Evolutionary conservation across 2,329 filamentous ascomycete species (phyloP).

Genomic region (Mollisiaceae sp.): DNA sequence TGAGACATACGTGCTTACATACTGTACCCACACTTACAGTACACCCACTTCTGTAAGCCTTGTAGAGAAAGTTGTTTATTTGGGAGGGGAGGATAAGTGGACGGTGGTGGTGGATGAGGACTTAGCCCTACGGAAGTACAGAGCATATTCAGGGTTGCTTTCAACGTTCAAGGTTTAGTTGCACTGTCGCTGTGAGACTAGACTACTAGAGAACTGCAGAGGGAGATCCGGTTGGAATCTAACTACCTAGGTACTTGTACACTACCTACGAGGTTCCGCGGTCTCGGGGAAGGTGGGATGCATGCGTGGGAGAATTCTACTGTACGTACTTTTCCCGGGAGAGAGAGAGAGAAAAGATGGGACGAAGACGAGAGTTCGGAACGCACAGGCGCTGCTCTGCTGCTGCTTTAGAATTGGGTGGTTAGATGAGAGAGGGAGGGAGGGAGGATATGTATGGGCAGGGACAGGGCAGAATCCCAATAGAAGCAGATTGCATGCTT

Average conservation of each 20-base stretch:
- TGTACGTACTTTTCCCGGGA: background rate
- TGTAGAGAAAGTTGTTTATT: too few relatives aligned
- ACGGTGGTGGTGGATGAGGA: too few relatives aligned
- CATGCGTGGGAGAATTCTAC: background rate
- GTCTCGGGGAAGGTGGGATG: slow-evolving; percentile 12
- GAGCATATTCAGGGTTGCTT: too few relatives aligned
- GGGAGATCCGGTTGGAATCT: background rate
- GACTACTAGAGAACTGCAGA: too few relatives aligned
- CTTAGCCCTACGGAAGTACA: too few relatives aligned
- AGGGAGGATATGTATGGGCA: background rate
- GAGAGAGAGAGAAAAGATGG: background rate
- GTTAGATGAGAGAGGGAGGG: background rate
- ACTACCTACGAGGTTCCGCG: slow-evolving; percentile 18
- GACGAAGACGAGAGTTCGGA: background rate
- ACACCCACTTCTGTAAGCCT: background rate
- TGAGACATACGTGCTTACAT: too few relatives aligned
- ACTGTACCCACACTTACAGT: too few relatives aligned
- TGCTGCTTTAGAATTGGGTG: background rate
- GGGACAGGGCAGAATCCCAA: slow-evolving; percentile 8
- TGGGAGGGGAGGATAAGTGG: too few relatives aligned
- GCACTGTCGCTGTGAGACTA: too few relatives aligned
- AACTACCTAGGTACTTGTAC: too few relatives aligned
- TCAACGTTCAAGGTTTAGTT: background rate
- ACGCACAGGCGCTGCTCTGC: background rate
- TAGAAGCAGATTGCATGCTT: slow-evolving; percentile 32